Conservation (phyloP, 352 stramenopile genomes). For the Globisporangium iwayamae region DNA sequence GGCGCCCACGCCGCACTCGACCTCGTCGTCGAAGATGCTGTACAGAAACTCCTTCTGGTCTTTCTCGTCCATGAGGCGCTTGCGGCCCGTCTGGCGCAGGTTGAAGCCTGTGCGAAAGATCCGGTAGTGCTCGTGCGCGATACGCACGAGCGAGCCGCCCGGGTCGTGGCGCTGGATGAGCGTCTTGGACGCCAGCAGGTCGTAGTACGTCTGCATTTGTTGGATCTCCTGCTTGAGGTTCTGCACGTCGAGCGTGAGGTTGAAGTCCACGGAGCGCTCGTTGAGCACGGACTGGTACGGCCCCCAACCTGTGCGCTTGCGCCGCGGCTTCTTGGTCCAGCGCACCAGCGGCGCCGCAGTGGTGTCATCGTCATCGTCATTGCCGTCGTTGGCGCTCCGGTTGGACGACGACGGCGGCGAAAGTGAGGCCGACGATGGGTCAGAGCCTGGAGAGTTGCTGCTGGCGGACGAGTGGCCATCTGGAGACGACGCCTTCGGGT, state of each 20-base stretch:
- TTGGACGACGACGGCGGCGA: neutral
- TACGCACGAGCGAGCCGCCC: constrained; percentile 25
- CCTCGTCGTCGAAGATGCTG: constrained; percentile 31
- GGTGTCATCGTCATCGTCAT: neutral
- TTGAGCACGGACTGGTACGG: constrained; percentile 20
- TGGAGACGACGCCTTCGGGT: neutral
- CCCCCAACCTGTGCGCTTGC: constrained; percentile 14
- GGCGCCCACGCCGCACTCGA: constrained; percentile 29
- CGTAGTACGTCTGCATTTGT: constrained; percentile 21
- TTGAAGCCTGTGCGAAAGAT: constrained; percentile 26
- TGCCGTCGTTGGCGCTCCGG: neutral
- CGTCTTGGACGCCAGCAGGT: constrained; percentile 25
- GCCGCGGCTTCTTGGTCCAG: constrained; percentile 10
- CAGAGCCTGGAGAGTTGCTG: neutral
- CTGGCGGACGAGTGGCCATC: neutral
- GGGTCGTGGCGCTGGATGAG: constrained; percentile 22
- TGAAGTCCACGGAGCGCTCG: constrained; percentile 29
- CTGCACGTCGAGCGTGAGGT: constrained; percentile 36
- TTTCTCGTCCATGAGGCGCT: constrained; percentile 18
- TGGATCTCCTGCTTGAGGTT: constrained; percentile 37
- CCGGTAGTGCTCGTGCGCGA: constrained; percentile 24
- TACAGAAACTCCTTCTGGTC: constrained; percentile 33
- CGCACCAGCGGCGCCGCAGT: neutral
- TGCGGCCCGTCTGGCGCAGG: constrained; percentile 9
- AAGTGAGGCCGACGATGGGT: neutral